A percentile compares a stretch with the other conserved stretches of the same genome.
These are phyloP conservation scores for Beverwykella pulmonaria DNA, from an alignment of 495 filamentous ascomycete genomes.

Conservation along the genomic window DNA sequence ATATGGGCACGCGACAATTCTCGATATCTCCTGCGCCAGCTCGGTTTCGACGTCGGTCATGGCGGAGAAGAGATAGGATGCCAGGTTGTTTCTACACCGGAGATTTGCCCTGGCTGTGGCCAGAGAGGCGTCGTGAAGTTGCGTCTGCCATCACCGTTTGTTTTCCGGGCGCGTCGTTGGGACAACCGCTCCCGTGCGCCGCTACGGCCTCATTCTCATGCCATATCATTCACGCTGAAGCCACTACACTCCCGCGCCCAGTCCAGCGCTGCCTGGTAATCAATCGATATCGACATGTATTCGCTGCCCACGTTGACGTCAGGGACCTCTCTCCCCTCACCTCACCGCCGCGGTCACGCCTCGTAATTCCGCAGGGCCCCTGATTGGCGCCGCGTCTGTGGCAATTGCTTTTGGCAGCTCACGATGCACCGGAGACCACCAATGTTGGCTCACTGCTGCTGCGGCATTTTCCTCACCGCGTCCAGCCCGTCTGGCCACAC, in stretches of 20 bases:
- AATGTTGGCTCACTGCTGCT: neutral
- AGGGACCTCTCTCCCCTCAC: neutral
- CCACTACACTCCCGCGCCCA: too few species aligned
- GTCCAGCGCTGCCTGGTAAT: too few species aligned
- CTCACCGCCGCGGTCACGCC: neutral
- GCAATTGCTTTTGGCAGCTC: neutral
- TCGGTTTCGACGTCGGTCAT: conserved; percentile 19
- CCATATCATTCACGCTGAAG: neutral
- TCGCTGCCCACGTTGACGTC: neutral
- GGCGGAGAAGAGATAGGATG: conserved; percentile 1
- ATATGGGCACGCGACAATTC: conserved; percentile 29
- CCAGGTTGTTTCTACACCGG: neutral
- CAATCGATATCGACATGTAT: too few species aligned
- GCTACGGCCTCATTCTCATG: neutral
- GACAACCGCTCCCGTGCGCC: conserved; percentile 11
- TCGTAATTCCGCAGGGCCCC: neutral
- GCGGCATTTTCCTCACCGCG: conserved; percentile 23
- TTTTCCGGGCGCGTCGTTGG: conserved; percentile 15
- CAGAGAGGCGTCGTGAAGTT: neutral
- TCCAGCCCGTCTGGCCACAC: neutral
- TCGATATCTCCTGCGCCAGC: conserved; percentile 25
- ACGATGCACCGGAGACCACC: neutral
- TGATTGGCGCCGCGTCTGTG: neutral
- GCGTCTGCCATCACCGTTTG: conserved; percentile 3
- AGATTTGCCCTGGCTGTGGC: neutral